Conservation (phyloP, 1,139 yeast species). For the Candida tetrigidarum region DNA sequence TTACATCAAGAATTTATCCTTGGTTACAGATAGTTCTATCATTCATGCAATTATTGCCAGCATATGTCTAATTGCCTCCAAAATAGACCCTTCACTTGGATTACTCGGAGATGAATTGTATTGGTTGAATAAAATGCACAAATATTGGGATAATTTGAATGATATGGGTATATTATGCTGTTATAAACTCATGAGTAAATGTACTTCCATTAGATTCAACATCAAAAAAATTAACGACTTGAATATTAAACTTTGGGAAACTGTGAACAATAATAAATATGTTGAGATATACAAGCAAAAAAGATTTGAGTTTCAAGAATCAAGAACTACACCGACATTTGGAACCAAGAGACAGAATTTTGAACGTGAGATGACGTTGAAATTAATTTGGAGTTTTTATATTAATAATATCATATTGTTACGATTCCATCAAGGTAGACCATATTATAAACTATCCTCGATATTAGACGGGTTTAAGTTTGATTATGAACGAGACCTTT, state of each 20-base stretch:
- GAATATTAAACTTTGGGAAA: conserved; percentile 23
- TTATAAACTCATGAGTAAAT: conserved; percentile 24
- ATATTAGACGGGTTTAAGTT: conserved; percentile 17
- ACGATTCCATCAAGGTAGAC: conserved; percentile 43
- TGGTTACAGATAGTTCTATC: conserved; percentile 41
- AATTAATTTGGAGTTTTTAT: conserved; percentile 50
- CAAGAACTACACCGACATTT: conserved; percentile 11
- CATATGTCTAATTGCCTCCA: conserved; percentile 32
- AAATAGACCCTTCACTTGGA: conserved; percentile 15
- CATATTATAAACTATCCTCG: conserved; percentile 29
- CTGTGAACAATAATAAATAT: conserved; percentile 30
- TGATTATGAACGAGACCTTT: conserved; percentile 20
- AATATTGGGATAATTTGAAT: conserved; percentile 39
- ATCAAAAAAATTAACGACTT: conserved; percentile 18
- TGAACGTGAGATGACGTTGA: conserved; percentile 39
- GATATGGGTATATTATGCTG: conserved; percentile 29
- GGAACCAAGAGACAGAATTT: conserved; percentile 37
- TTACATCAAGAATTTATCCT: conserved; percentile 36
- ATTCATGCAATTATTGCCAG: conserved; percentile 52
- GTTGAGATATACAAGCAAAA: conserved; percentile 22
- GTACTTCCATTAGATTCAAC: conserved; percentile 19
- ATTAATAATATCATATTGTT: conserved; percentile 32
- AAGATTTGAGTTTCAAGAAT: conserved; percentile 14
- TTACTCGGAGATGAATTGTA: conserved; percentile 32
- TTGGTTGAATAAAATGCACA: conserved; percentile 44